Percentiles rank a stretch among this genome's conserved stretches.
Conservation (phyloP, 805 yeast species). For the Pichia occidentalis region DNA sequence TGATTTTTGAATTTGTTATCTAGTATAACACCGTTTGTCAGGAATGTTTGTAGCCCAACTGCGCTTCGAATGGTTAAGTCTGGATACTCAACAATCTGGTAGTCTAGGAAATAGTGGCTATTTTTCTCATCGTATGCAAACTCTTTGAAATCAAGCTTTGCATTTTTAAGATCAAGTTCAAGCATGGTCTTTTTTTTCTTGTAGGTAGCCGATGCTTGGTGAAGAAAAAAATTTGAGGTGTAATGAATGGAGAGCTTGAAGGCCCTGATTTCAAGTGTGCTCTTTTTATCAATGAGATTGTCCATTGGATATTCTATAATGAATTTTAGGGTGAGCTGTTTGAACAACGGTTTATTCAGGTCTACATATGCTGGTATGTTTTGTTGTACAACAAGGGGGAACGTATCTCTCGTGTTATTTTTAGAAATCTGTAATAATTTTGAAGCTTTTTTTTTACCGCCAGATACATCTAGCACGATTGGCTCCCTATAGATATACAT, state of each 20-base stretch:
- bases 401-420: background rate
- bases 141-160: background rate
- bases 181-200: background rate
- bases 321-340: background rate
- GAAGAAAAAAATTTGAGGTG: background rate
- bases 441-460: too few relatives aligned
- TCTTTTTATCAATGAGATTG: background rate
- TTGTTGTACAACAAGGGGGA: background rate
- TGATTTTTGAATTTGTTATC: slow-evolving; percentile 1
- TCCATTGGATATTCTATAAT: background rate
- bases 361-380: background rate
- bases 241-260: background rate
- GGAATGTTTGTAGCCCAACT: slow-evolving; percentile 1
- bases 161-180: background rate
- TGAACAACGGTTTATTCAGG: background rate
- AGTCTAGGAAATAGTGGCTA: too few relatives aligned
- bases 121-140: too few relatives aligned
- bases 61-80: background rate
- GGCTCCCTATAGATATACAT: too few relatives aligned
- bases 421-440: too few relatives aligned
- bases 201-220: background rate
- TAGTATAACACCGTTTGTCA: background rate
- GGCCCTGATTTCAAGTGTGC: background rate
- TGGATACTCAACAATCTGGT: background rate
- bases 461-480: too few relatives aligned